Conservation (phyloP, 768 basidiomycete species). For the Solioccasus polychromus region DNA sequence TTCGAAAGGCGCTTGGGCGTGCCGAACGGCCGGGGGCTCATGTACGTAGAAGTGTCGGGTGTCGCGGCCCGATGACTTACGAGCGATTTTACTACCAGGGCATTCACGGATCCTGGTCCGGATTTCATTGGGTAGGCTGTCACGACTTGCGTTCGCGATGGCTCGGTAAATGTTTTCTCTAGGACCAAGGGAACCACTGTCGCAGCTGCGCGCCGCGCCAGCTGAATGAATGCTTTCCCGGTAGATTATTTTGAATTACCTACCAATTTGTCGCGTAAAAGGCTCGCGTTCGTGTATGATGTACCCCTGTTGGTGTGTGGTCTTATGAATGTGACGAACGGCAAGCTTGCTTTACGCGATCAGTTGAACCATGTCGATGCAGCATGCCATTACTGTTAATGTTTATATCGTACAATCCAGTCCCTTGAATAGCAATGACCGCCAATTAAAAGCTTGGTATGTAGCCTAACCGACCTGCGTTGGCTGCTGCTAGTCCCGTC, state of each 20-base stretch:
- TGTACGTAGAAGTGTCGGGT: slow-evolving; percentile 39
- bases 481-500: background rate
- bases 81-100: slow-evolving; percentile 13
- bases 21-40: slow-evolving; percentile 54
- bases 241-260: no score
- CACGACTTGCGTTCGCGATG: background rate
- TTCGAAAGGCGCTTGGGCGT: slow-evolving; percentile 53
- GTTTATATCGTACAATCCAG: background rate
- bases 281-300: no score
- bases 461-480: background rate
- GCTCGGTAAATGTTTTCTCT: background rate
- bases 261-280: no score
- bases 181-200: slow-evolving; percentile 17
- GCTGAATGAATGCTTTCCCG: no score
- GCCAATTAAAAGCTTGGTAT: background rate
- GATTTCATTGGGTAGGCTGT: slow-evolving; percentile 23
- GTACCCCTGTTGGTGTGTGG: no score
- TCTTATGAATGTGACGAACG: no score
- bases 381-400: no score
- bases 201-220: slow-evolving; percentile 4
- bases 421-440: background rate
- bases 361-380: no score
- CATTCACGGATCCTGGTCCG: slow-evolving; percentile 26
- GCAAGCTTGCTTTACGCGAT: no score
- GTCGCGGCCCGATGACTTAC: background rate